Percentiles rank a stretch among this genome's conserved stretches.
These are phyloP conservation scores for Erysimum cheiri DNA, from an alignment of 441 rosid species.

Conservation along the genomic window DNA sequence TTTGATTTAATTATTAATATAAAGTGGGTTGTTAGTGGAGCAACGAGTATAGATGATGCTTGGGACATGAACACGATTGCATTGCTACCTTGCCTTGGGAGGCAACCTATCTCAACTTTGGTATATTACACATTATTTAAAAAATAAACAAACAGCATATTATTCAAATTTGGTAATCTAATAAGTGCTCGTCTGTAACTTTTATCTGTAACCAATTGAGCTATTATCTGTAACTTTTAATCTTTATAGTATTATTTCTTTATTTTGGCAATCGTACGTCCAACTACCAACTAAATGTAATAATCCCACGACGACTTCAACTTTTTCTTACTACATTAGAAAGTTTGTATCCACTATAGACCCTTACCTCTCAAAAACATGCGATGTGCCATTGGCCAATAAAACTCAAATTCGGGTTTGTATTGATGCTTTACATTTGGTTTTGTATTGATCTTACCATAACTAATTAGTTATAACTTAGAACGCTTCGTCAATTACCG, in stretches of 20 bases:
- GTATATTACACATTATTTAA: conserved; percentile 25
- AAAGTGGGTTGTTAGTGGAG: conserved; percentile 45
- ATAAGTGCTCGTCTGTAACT: neutral
- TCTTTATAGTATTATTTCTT: too few species aligned
- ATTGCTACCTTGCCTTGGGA: conserved; percentile 69
- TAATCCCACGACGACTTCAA: neutral
- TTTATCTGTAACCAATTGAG: too few species aligned
- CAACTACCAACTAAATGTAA: neutral
- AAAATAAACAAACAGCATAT: neutral
- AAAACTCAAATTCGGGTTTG: neutral
- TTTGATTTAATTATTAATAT: conserved; percentile 28
- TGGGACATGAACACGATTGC: conserved; percentile 63
- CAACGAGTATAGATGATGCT: conserved; percentile 69
- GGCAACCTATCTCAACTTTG: conserved; percentile 59
- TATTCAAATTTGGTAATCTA: conserved; percentile 11
- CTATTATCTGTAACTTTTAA: too few species aligned
- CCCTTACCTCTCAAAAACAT: neutral
- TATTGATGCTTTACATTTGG: neutral
- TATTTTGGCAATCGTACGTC: neutral
- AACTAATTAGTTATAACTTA: neutral
- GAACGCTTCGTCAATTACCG: neutral
- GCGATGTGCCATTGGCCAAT: conserved; percentile 7
- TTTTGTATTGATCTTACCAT: neutral
- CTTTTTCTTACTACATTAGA: neutral
- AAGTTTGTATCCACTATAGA: neutral